Evolutionary conservation across 495 filamentous ascomycete genomes (phyloP).

Genomic region (Daldinia vernicosa): DNA sequence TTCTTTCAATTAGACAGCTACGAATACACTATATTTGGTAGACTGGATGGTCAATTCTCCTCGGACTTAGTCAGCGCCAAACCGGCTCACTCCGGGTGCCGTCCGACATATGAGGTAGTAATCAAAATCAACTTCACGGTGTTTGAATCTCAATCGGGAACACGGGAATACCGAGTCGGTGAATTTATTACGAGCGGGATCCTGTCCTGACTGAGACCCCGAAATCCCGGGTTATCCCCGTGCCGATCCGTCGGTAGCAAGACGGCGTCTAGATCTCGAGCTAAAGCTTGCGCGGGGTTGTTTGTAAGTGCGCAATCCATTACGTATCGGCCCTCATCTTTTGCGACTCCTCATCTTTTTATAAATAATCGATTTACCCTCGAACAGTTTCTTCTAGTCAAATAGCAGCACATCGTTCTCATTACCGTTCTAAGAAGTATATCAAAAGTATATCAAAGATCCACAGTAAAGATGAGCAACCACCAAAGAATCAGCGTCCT

Average conservation of each 20-base stretch:
- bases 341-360: slow-evolving; percentile 8
- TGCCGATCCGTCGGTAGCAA: slow-evolving; percentile 22
- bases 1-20: background rate
- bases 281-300: slow-evolving; percentile 40
- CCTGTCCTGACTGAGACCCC: slow-evolving; percentile 19
- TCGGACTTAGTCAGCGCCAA: slow-evolving; percentile 15
- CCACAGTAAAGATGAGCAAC: slow-evolving; percentile 45
- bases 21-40: background rate
- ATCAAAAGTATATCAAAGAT: background rate
- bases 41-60: background rate
- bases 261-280: slow-evolving; percentile 29
- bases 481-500: slow-evolving; percentile 46
- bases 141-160: slow-evolving; percentile 19
- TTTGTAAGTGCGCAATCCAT: slow-evolving; percentile 18
- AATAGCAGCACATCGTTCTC: background rate
- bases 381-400: background rate
- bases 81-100: slow-evolving; percentile 6
- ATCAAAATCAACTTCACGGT: slow-evolving; percentile 10
- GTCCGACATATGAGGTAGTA: slow-evolving; percentile 2
- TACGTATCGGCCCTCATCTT: slow-evolving; percentile 24
- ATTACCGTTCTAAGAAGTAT: background rate
- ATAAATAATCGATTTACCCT: slow-evolving; percentile 14
- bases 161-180: slow-evolving; percentile 28
- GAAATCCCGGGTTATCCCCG: slow-evolving; percentile 49
- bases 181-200: slow-evolving; percentile 38